A percentile compares a stretch with the other conserved stretches of the same genome.
Evolutionary conservation across 441 rosid genomes (phyloP).

Genomic region (Syzygium syzygioides): DNA sequence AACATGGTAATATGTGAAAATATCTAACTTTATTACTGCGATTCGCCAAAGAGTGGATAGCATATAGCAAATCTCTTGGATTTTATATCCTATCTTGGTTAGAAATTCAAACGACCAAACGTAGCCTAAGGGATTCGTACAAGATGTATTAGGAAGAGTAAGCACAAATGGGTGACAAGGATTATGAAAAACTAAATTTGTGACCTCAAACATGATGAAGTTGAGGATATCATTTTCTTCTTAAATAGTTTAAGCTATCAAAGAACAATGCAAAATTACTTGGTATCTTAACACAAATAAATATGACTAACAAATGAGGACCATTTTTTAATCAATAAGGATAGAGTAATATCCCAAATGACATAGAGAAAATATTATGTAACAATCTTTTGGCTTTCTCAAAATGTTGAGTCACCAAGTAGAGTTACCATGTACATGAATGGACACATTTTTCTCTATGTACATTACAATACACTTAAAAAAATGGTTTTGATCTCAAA

Average conservation of each 20-base stretch:
- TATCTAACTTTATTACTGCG: too few species aligned
- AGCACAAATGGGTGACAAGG: background rate
- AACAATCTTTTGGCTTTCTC: background rate
- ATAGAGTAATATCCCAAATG: background rate
- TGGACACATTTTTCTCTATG: background rate
- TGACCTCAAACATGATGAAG: background rate
- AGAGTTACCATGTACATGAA: background rate
- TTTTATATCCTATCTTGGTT: too few species aligned
- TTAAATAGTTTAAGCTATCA: background rate
- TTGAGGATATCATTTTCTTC: background rate
- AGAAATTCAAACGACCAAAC: too few species aligned
- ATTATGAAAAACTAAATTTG: rapidly evolving
- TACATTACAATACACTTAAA: background rate
- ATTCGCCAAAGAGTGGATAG: too few species aligned
- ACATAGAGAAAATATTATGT: background rate
- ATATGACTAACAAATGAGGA: background rate
- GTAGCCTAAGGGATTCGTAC: background rate
- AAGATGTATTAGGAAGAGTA: background rate
- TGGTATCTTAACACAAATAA: background rate
- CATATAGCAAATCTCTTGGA: too few species aligned
- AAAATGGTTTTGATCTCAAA: background rate
- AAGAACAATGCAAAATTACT: background rate
- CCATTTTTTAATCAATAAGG: background rate
- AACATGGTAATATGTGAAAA: too few species aligned
- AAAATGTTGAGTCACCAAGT: background rate